A percentile compares a stretch with the other conserved stretches of the same genome.
phyloP scores from a whole-genome alignment of 2,329 filamentous ascomycete species.

The Penicillium frequentans region DNA sequence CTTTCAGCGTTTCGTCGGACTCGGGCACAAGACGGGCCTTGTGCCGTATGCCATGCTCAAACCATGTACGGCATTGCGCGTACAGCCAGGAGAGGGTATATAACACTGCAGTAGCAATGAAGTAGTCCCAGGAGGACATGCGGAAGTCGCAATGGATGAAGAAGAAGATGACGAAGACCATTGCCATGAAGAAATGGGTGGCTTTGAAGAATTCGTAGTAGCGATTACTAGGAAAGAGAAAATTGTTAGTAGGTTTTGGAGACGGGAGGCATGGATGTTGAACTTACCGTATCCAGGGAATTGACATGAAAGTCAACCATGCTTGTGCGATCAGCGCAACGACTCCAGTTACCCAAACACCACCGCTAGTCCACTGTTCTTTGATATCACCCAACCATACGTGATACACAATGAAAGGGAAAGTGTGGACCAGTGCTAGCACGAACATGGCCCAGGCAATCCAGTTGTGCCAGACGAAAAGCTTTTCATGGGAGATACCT shows the following conservation, averaged over 20 bases:
- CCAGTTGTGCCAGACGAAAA: constrained; percentile 55
- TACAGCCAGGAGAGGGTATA: constrained; percentile 52
- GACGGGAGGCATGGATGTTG: not conserved
- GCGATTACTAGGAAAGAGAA: constrained; percentile 41
- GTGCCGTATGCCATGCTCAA: constrained; percentile 50
- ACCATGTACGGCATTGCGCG: constrained; percentile 47
- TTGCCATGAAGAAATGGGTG: constrained; percentile 53
- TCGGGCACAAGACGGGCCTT: constrained; percentile 46
- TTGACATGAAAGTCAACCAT: constrained; percentile 51
- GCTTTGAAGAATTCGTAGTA: constrained; percentile 64
- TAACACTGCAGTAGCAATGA: constrained; percentile 56
- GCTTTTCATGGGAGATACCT: constrained; percentile 56
- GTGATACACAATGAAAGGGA: constrained; percentile 58
- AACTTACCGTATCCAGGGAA: constrained; percentile 26
- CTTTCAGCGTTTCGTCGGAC: constrained; percentile 43
- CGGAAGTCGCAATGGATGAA: constrained; percentile 61
- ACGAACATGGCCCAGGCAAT: constrained; percentile 55
- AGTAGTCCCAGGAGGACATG: constrained; percentile 62
- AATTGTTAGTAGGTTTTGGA: not conserved
- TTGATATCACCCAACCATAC: constrained; percentile 49
- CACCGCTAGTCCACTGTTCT: constrained; percentile 43
- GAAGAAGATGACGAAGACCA: constrained; percentile 59
- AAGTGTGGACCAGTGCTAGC: constrained; percentile 57
- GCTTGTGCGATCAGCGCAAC: constrained; percentile 55
- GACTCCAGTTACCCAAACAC: constrained; percentile 56